Percentiles rank a stretch among this genome's conserved stretches.
phyloP scores from a whole-genome alignment of 2,329 filamentous ascomycete genomes.

The Pochonia chlamydosporia region DNA sequence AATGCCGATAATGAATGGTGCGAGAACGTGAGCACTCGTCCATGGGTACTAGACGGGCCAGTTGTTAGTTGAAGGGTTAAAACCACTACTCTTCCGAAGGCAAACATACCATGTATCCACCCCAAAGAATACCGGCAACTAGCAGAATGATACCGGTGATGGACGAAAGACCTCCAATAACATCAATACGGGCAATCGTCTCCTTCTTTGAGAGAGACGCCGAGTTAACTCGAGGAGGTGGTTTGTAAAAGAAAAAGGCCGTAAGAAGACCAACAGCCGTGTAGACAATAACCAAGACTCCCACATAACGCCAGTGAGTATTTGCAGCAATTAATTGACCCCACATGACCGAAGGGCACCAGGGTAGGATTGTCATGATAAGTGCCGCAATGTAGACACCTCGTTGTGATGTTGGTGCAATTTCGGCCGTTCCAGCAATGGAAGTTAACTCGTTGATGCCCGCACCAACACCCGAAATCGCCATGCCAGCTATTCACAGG shows the following conservation, averaged over 20 bases:
- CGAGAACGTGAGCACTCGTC: slow-evolving; percentile 30
- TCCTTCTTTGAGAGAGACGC: slow-evolving; percentile 23
- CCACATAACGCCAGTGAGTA: slow-evolving; percentile 49
- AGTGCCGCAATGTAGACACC: slow-evolving; percentile 56
- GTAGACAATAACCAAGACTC: slow-evolving; percentile 46
- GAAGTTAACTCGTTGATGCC: slow-evolving; percentile 65
- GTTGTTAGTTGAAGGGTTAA: too few relatives aligned
- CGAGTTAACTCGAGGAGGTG: slow-evolving; percentile 40
- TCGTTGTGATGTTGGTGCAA: slow-evolving; percentile 59
- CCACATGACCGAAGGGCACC: slow-evolving; percentile 56
- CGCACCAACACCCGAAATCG: slow-evolving; percentile 56
- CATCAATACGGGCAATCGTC: slow-evolving; percentile 41
- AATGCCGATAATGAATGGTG: slow-evolving; percentile 33
- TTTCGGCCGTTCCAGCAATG: slow-evolving; percentile 60
- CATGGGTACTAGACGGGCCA: slow-evolving; percentile 23
- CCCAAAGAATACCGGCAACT: slow-evolving; percentile 40
- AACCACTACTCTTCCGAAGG: too few relatives aligned
- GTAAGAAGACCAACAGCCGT: slow-evolving; percentile 44
- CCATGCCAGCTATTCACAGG: slow-evolving; percentile 25
- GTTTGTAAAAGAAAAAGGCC: slow-evolving; percentile 46
- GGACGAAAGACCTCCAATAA: slow-evolving; percentile 43
- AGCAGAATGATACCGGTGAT: slow-evolving; percentile 44
- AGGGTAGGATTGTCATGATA: slow-evolving; percentile 55
- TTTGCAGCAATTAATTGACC: slow-evolving; percentile 45
- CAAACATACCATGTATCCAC: slow-evolving; percentile 26